A percentile compares a stretch with the other conserved stretches of the same genome.
phyloP scores from a whole-genome alignment of 345 rosid genomes.

The Salix suchowensis region DNA sequence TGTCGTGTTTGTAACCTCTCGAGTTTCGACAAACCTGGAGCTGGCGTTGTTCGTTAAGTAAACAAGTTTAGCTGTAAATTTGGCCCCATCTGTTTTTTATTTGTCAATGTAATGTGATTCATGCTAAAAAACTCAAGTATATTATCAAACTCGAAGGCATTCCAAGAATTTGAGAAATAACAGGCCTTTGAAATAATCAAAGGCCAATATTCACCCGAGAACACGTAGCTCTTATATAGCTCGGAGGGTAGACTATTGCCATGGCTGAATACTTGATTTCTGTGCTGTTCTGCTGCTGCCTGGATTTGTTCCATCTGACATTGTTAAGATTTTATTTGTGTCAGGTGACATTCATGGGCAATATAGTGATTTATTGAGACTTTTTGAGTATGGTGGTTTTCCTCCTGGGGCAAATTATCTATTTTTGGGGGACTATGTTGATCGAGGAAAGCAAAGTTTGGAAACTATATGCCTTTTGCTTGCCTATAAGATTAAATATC shows the following conservation, averaged over 20 bases:
- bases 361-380: constrained; percentile 12
- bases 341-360: constrained; percentile 11
- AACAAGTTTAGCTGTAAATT: background rate
- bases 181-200: background rate
- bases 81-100: background rate
- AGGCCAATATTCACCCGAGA: background rate
- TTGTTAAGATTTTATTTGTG: background rate
- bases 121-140: background rate
- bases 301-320: background rate
- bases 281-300: background rate
- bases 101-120: background rate
- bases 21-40: background rate
- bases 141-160: background rate
- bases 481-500: constrained; percentile 47
- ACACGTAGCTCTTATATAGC: background rate
- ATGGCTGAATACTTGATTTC: background rate
- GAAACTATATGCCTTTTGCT: background rate
- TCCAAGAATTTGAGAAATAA: background rate
- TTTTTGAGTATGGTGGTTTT: constrained; percentile 12
- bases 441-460: constrained; percentile 3
- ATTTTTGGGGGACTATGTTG: constrained; percentile 7
- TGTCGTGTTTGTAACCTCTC: background rate
- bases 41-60: background rate
- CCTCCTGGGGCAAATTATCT: constrained; percentile 4
- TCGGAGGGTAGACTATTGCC: background rate